These are phyloP conservation scores for Tolypocladium inflatum DNA, from an alignment of 2,329 filamentous ascomycete genomes.

Conservation along the genomic window DNA sequence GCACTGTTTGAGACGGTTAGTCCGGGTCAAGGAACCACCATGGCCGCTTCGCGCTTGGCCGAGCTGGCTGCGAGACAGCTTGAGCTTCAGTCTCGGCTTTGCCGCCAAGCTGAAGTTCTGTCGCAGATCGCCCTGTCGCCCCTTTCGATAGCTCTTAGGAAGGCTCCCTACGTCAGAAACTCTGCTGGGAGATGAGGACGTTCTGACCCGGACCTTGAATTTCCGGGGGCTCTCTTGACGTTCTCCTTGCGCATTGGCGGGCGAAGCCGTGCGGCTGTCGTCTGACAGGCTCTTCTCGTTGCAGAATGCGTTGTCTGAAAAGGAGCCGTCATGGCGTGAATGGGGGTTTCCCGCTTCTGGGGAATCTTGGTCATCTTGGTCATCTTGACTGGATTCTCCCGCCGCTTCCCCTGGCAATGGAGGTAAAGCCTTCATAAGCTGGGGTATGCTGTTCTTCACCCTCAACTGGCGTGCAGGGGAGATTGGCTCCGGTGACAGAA, in stretches of 20 bases:
- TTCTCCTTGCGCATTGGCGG: neutral
- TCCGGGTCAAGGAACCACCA: conserved; percentile 8
- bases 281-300: neutral
- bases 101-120: conserved; percentile 7
- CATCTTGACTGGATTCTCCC: neutral
- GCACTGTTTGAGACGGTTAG: conserved; percentile 19
- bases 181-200: conserved; percentile 7
- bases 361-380: neutral
- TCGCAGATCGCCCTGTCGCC: neutral
- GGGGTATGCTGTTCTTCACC: conserved; percentile 39
- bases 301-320: neutral
- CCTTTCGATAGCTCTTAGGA: neutral
- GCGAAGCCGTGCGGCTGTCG: neutral
- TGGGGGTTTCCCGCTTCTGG: neutral
- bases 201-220: conserved; percentile 18
- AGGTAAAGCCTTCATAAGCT: conserved; percentile 43
- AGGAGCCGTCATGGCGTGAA: neutral
- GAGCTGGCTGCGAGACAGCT: conserved; percentile 20
- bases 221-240: conserved; percentile 9
- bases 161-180: neutral
- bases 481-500: conserved; percentile 38
- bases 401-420: conserved; percentile 26
- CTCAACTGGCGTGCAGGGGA: conserved; percentile 34
- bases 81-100: conserved; percentile 22
- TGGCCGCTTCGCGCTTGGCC: conserved; percentile 7